Conservation (phyloP, 1,284 basidiomycete genomes). For the Moesziomyces parantarcticus region DNA sequence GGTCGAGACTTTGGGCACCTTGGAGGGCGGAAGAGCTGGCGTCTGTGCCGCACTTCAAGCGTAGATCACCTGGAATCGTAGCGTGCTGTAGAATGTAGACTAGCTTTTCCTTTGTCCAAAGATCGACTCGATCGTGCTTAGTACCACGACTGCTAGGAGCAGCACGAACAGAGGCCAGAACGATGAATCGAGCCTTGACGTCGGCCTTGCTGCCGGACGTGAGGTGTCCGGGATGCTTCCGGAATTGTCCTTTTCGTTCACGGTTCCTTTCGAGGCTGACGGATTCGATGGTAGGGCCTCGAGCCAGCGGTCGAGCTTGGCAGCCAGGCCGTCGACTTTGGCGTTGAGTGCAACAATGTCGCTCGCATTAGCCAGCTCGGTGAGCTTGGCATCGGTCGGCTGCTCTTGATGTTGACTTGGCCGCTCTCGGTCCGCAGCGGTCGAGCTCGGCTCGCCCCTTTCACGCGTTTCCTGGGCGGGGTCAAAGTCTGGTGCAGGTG, state of each 20-base stretch:
- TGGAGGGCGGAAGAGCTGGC: conserved; percentile 19
- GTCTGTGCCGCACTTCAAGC: conserved; percentile 46
- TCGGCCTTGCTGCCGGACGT: no score
- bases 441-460: not conserved
- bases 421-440: not conserved
- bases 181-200: no score
- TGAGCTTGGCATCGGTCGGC: not conserved
- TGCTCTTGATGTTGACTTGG: no score
- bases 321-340: conserved; percentile 12
- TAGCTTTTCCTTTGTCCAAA: no score
- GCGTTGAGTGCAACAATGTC: conserved; percentile 6
- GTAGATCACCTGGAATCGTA: not conserved
- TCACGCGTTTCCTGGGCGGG: not conserved
- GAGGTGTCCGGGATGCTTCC: no score
- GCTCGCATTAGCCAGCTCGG: not conserved
- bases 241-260: no score
- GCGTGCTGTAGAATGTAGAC: not conserved
- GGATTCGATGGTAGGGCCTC: not conserved
- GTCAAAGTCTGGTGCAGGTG: not conserved
- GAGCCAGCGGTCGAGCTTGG: conserved; percentile 16
- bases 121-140: conserved; percentile 1
- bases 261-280: not conserved
- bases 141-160: no score
- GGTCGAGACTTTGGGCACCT: conserved; percentile 33
- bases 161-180: no score